Percentiles rank a stretch among this genome's conserved stretches.
Conservation (phyloP, 139 green algal genomes). For the Volvox africanus region DNA sequence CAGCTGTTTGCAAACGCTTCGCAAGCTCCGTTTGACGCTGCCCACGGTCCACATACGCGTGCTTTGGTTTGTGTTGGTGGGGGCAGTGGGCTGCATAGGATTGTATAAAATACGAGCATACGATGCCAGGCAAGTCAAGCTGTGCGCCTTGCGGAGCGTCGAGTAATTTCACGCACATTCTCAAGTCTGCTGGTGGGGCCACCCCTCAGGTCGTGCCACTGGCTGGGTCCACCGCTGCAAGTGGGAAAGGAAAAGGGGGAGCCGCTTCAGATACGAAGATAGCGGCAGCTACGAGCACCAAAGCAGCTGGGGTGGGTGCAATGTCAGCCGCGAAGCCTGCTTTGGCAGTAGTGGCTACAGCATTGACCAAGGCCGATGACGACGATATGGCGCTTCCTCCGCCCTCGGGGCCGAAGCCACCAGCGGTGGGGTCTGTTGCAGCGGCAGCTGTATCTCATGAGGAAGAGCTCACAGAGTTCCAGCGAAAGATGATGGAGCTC, state of each 20-base stretch:
- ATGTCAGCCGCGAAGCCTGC: neutral
- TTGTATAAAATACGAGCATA: neutral
- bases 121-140: neutral
- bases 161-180: neutral
- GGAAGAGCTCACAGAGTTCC: conserved; percentile 48
- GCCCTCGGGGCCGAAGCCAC: conserved; percentile 32
- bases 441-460: neutral
- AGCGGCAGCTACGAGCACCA: neutral
- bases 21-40: neutral
- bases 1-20: neutral
- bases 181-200: too few relatives aligned
- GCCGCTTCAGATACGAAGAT: neutral
- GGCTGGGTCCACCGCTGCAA: neutral
- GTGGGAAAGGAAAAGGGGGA: neutral
- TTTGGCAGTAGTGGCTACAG: neutral
- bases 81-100: neutral
- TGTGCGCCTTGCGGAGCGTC: neutral
- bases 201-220: conserved; percentile 2
- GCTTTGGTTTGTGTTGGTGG: neutral
- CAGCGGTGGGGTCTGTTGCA: neutral
- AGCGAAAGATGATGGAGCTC: conserved; percentile 56
- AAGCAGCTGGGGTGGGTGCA: neutral
- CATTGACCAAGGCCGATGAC: neutral
- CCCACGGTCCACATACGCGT: neutral
- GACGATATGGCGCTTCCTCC: conserved; percentile 39